Conservation (phyloP, 169 alveolate species). For the Neospora caninum region DNA sequence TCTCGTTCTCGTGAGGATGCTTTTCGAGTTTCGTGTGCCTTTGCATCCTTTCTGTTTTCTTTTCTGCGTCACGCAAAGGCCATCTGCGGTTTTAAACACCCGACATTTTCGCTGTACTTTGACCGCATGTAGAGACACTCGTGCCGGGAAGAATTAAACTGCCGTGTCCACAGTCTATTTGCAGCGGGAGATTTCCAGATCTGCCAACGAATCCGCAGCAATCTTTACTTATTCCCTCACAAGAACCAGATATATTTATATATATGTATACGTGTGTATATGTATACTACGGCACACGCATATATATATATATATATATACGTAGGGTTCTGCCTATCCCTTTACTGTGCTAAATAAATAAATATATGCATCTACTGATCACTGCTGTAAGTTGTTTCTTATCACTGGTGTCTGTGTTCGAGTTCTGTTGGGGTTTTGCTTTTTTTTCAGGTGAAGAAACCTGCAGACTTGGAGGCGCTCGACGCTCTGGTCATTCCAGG, state of each 20-base stretch:
- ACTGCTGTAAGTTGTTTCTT: too few relatives aligned
- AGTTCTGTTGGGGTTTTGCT: background rate
- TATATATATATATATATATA: background rate
- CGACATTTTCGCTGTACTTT: background rate
- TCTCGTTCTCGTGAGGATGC: background rate
- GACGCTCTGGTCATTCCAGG: slow-evolving; percentile 65
- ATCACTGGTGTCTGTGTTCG: too few relatives aligned
- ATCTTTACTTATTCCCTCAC: background rate
- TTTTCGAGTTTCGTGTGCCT: background rate
- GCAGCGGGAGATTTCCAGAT: background rate
- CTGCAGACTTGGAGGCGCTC: slow-evolving; percentile 25
- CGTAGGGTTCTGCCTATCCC: background rate
- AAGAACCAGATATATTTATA: background rate
- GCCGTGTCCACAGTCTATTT: too few relatives aligned
- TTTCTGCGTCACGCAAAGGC: background rate
- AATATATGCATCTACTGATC: background rate
- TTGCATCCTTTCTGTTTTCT: background rate
- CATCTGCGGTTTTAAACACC: background rate
- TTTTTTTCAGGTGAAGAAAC: slow-evolving; percentile 42
- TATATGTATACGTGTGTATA: background rate
- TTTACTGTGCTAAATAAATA: background rate
- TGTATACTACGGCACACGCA: background rate
- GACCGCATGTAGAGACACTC: background rate
- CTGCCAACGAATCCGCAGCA: background rate
- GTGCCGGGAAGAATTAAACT: background rate